Base-by-base conservation (phyloP, 495 filamentous ascomycete genomes). In the Evernia prunastri region DNA sequence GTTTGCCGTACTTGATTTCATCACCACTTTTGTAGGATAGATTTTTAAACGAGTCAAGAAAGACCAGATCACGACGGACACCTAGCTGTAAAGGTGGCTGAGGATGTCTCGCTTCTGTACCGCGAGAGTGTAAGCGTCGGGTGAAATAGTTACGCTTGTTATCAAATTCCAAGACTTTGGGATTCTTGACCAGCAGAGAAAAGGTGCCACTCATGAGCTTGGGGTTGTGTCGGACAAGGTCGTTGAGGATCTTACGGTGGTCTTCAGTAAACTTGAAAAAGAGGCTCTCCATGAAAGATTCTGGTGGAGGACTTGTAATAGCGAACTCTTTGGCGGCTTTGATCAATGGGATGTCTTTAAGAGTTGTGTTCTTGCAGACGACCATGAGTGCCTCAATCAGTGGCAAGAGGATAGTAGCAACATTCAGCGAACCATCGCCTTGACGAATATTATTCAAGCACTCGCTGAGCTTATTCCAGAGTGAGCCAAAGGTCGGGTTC, bases 91-190 rank as follows among this genome's bases (percentile, higher is more conserved):
- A 80, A 63, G 95, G 81, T 63, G 87, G 86, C 67, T 90, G 85
- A 33, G 86, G 75, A 63, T 87, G 82, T 66, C 86, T 78, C 66
- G 83, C 80, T 66, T 89, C 84, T 17, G 81, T 81, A 10, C 78
- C 80, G 61, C 92, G 89, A 42, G 85, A 81, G 73, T 97, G 94
- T 25, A 99, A 82, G 67, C 89, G 89, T 53, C 95, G 89, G 74
- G 84, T 97, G 79, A 99, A 99, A 82, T 94, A 99, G 74, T 95
- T 97, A 69, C 95, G 92, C 82, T 99, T 99, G 78, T 97, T 99
- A 74, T 99, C 94, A 70, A 99, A 99, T 69, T 99, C 94, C 56
- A 99, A 77, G 18, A 99, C 94, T 82, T 97, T 97, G 54, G 94
- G 95, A 70, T 99, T 99, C 79, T 96, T 96, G 66, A 97, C 92